phyloP scores from a whole-genome alignment of 129 eudicot genomes.

The Daucus carota region DH1_v3.0 NC_030383.2:52154501-52155000 shows the following conservation, averaged over 20 bases:
- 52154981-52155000: neutral
- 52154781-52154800: slow-evolving; percentile 65
- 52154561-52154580: slow-evolving; percentile 86
- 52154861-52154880: neutral
- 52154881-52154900: neutral
- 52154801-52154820: slow-evolving; percentile 91
- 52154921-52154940: neutral
- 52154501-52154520: slow-evolving; percentile 60
- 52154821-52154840: neutral
- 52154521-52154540: slow-evolving; percentile 77
- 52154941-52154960: neutral
- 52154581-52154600: slow-evolving; percentile 68
- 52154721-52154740: slow-evolving; percentile 99
- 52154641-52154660: neutral
- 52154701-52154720: slow-evolving; percentile 77
- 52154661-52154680: slow-evolving; percentile 53
- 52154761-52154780: slow-evolving; percentile 56
- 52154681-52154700: slow-evolving; percentile 77
- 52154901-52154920: neutral
- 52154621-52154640: neutral
- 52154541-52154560: slow-evolving; percentile 74
- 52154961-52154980: neutral
- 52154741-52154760: slow-evolving; percentile 87
- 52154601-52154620: neutral
- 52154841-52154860: neutral